Conservation (phyloP, 768 basidiomycete genomes). For the Porphyrellus cyaneotinctus region DNA sequence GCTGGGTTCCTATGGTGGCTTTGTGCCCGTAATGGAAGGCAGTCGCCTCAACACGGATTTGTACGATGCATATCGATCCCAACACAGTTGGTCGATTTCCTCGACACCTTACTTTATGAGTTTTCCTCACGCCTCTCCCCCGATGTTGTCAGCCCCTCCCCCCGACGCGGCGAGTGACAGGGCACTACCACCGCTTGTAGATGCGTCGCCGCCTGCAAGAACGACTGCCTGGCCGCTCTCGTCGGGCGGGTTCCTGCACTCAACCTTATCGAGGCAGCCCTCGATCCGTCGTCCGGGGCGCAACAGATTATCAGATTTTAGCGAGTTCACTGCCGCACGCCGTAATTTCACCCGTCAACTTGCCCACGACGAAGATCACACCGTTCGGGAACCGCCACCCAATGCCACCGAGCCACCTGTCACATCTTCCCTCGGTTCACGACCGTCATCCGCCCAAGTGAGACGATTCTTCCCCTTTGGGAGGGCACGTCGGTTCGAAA, state of each 20-base stretch:
- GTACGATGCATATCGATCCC: constrained; percentile 57
- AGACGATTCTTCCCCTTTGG: constrained; percentile 58
- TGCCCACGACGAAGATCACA: constrained; percentile 27
- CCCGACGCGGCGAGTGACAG: constrained; percentile 23
- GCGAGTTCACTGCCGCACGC: constrained; percentile 65
- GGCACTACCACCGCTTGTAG: constrained; percentile 28
- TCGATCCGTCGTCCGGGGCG: constrained; percentile 57
- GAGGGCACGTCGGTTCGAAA: constrained; percentile 42
- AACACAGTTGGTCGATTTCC: constrained; percentile 30
- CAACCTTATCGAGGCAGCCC: constrained; percentile 49
- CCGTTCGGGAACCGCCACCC: constrained; percentile 6
- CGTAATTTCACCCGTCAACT: constrained; percentile 44
- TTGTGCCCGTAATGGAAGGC: constrained; percentile 44
- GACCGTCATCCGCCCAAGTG: constrained; percentile 24
- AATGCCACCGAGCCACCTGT: not conserved
- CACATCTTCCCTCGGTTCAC: constrained; percentile 10
- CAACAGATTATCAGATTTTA: constrained; percentile 61
- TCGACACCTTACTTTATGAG: constrained; percentile 22
- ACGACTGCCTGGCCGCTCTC: constrained; percentile 22
- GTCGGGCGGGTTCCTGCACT: constrained; percentile 22
- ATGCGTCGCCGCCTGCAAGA: constrained; percentile 22
- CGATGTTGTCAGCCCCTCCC: constrained; percentile 25
- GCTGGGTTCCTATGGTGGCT: constrained; percentile 40
- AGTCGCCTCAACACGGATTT: constrained; percentile 55
- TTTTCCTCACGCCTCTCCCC: constrained; percentile 25